Evolutionary conservation across 176 grass and related monocot species (phyloP).

Genomic region (Chrysopogon serrulatus): DNA sequence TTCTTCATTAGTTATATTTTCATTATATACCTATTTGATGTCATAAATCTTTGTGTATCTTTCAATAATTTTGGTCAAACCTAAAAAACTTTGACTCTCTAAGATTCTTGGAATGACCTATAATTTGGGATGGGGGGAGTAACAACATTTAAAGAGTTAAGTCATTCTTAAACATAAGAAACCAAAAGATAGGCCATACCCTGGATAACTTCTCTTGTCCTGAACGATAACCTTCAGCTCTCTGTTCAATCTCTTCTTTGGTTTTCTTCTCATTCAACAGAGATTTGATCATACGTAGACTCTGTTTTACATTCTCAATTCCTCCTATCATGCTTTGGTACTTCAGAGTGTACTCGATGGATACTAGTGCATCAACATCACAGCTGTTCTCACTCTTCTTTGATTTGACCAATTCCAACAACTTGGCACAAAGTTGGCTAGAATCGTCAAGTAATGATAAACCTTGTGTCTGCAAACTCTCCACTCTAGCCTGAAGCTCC

Average conservation of each 20-base stretch:
- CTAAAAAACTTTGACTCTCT: too few relatives aligned
- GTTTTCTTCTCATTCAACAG: conserved; percentile 51
- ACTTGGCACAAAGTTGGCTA: conserved; percentile 36
- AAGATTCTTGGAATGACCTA: too few relatives aligned
- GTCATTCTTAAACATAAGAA: not conserved
- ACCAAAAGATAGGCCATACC: conserved; percentile 27
- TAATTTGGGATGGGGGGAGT: too few relatives aligned
- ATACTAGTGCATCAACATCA: conserved; percentile 26
- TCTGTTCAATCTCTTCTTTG: conserved; percentile 20
- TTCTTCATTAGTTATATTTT: too few relatives aligned
- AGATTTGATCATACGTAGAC: conserved; percentile 28
- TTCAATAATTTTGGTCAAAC: too few relatives aligned
- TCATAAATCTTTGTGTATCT: too few relatives aligned
- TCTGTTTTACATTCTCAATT: conserved; percentile 56
- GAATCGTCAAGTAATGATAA: conserved; percentile 51
- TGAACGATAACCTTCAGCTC: not conserved
- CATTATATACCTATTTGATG: too few relatives aligned
- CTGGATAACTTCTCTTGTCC: conserved; percentile 21
- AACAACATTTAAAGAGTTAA: not conserved
- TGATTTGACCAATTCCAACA: conserved; percentile 57
- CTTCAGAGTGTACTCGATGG: conserved; percentile 47
- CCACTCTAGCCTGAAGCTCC: conserved; percentile 50
- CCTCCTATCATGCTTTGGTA: conserved; percentile 49
- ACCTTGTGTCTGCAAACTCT: conserved; percentile 46
- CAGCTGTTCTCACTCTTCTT: conserved; percentile 24